A percentile compares a stretch with the other conserved stretches of the same genome.
phyloP scores from a whole-genome alignment of 164 flowering plant genomes.

The Vitis cinerea region DNA sequence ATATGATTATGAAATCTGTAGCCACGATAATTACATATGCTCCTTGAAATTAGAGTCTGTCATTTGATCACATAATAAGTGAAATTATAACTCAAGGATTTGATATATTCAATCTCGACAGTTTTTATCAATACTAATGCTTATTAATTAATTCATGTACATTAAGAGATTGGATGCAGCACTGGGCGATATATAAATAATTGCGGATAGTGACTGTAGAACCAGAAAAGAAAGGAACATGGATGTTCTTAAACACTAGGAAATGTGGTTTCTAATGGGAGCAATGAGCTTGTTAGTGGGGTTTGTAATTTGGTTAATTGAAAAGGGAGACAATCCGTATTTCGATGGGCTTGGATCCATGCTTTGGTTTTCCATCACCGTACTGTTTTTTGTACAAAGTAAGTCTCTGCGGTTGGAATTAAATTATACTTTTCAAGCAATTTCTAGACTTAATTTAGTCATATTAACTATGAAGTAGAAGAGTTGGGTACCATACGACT shows the following conservation, averaged over 20 bases:
- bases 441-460: not conserved
- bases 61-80: no score
- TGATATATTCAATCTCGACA: not conserved
- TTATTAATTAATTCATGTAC: not conserved
- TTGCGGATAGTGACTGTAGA: not conserved
- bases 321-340: not conserved
- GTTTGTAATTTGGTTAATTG: conserved; percentile 7
- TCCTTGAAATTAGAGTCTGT: no score
- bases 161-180: not conserved
- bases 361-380: conserved; percentile 1
- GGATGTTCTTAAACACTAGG: conserved; percentile 7
- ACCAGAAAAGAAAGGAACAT: not conserved
- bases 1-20: no score
- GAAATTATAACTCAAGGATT: no score
- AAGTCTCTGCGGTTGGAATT: not conserved
- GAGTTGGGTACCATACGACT: no score
- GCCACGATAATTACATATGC: no score
- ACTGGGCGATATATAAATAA: conserved; percentile 2
- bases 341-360: conserved; percentile 1
- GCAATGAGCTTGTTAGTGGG: conserved; percentile 1
- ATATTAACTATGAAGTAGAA: no score
- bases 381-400: conserved; percentile 3
- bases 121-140: not conserved
- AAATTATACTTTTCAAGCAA: not conserved
- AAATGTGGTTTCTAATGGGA: conserved; percentile 13